These are phyloP conservation scores for Saturnispora serradocipensis DNA, from an alignment of 805 yeast species.

Conservation along the genomic window DNA sequence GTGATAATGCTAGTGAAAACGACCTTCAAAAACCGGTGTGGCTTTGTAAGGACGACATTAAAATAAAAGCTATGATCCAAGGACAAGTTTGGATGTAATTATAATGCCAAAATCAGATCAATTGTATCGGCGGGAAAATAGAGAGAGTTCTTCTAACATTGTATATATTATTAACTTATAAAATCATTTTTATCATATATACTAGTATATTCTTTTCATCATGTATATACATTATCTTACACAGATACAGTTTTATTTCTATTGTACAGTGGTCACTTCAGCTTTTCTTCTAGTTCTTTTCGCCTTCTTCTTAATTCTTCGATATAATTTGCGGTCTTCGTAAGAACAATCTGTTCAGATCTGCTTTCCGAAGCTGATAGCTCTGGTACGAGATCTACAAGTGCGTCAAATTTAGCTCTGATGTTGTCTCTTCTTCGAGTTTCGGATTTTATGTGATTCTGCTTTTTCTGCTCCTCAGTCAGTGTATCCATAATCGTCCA, in stretches of 20 bases:
- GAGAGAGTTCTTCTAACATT: background rate
- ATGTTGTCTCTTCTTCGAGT: constrained; percentile 82
- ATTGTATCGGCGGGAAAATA: too few relatives aligned
- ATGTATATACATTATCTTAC: background rate
- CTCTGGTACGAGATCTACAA: constrained; percentile 69
- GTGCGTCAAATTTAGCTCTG: constrained; percentile 67
- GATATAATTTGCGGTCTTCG: constrained; percentile 46
- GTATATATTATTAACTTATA: background rate
- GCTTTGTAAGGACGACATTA: constrained; percentile 1
- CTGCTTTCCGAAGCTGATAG: constrained; percentile 62
- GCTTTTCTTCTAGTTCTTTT: background rate
- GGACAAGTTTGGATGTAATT: constrained; percentile 8
- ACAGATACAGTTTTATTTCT: background rate
- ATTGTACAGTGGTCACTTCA: background rate
- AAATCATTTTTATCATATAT: too few relatives aligned
- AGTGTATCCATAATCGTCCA: constrained; percentile 7
- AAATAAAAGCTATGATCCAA: constrained; percentile 4
- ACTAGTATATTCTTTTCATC: background rate
- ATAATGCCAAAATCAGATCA: too few relatives aligned
- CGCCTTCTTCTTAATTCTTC: constrained; percentile 29
- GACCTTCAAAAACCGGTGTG: background rate
- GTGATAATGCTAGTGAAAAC: background rate
- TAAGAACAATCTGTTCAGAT: constrained; percentile 68
- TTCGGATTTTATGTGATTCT: constrained; percentile 43
- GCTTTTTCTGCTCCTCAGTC: constrained; percentile 27